phyloP scores from a whole-genome alignment of 2,329 filamentous ascomycete species.

The Teratosphaeria epicoccoides region DNA sequence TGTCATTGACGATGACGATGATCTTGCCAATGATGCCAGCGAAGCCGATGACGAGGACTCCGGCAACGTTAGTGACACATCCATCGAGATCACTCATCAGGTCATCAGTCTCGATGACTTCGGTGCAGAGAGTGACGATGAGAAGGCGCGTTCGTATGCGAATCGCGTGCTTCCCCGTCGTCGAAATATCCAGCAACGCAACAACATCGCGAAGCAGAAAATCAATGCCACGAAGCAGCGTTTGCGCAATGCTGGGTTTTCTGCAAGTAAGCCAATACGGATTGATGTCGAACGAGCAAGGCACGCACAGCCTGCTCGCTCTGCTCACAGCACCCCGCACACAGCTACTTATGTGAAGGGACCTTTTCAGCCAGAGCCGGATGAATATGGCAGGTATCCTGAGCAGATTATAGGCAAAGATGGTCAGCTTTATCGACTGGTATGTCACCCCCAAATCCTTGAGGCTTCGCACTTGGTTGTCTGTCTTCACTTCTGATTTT shows the following conservation, averaged over 20 bases:
- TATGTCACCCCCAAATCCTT: background rate
- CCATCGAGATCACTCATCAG: slow-evolving; percentile 20
- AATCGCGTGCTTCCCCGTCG: slow-evolving; percentile 10
- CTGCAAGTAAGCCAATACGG: background rate
- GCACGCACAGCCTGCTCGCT: background rate
- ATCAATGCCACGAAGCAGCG: slow-evolving; percentile 7
- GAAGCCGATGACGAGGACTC: slow-evolving; percentile 15
- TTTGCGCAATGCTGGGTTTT: background rate
- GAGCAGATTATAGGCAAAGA: background rate
- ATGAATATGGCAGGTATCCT: background rate
- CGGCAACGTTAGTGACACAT: slow-evolving; percentile 18
- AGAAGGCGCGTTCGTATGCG: slow-evolving; percentile 11
- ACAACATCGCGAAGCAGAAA: slow-evolving; percentile 9
- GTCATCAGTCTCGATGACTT: slow-evolving; percentile 18
- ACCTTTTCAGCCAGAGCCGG: background rate
- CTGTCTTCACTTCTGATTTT: background rate
- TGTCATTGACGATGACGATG: slow-evolving; percentile 50
- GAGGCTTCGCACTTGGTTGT: background rate
- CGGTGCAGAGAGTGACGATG: slow-evolving; percentile 18
- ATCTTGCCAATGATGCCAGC: slow-evolving; percentile 27
- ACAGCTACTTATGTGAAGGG: background rate
- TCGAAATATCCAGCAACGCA: slow-evolving; percentile 7
- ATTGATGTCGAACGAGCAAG: background rate
- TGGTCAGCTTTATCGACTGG: background rate
- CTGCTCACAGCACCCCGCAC: background rate